Evolutionary conservation across 192 early-diverging fungal genomes (phyloP).

Genomic region (Coemansia sp.): DNA sequence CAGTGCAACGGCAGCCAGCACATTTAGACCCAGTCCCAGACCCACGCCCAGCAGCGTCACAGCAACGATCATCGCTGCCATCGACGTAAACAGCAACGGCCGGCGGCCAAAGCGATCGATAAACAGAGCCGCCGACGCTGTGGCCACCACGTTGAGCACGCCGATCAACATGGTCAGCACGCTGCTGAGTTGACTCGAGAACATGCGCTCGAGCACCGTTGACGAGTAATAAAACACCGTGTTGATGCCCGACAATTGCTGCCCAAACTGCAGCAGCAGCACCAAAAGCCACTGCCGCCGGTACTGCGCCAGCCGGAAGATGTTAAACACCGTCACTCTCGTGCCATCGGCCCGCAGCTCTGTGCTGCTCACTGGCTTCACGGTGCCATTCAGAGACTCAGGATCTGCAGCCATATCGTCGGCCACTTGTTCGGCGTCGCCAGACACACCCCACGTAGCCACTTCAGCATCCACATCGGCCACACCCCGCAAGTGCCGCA

Average conservation of each 20-base stretch:
- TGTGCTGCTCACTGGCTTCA: background rate
- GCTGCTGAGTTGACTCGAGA: constrained; percentile 61
- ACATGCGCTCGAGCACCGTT: constrained; percentile 65
- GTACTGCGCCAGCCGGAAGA: constrained; percentile 54
- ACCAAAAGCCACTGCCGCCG: constrained; percentile 67
- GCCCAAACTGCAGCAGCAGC: constrained; percentile 70
- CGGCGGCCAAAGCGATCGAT: constrained; percentile 81
- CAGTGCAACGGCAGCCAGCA: constrained; percentile 69
- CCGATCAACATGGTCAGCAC: constrained; percentile 78
- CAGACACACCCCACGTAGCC: constrained; percentile 22
- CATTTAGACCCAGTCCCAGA: constrained; percentile 69
- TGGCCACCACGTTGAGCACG: constrained; percentile 75
- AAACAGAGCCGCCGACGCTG: constrained; percentile 64
- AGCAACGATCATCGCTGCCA: constrained; percentile 63
- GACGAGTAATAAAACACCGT: constrained; percentile 86
- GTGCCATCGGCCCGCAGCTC: constrained; percentile 18
- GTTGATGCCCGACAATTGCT: constrained; percentile 95
- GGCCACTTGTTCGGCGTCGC: background rate
- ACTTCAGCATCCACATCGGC: constrained; percentile 45
- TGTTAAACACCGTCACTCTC: constrained; percentile 45
- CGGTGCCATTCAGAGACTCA: background rate
- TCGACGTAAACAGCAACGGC: constrained; percentile 68
- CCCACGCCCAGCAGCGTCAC: constrained; percentile 61
- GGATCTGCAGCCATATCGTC: background rate
- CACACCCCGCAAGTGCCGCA: constrained; percentile 35